These are phyloP conservation scores for Penicillium sp. DNA, from an alignment of 2,329 filamentous ascomycete genomes.

Conservation along the genomic window DNA sequence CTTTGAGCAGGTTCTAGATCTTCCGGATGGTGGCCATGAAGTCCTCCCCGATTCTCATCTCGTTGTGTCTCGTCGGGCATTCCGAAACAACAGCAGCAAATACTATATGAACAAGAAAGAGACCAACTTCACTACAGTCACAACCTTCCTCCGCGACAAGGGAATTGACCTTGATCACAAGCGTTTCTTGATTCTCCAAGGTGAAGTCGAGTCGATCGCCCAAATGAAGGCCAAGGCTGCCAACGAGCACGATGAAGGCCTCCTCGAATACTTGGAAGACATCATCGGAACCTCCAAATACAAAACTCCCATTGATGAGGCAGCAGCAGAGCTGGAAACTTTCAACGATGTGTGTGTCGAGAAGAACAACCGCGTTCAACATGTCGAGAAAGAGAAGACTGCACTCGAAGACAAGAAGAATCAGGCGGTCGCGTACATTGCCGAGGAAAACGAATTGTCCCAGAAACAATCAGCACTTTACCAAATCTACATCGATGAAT, in stretches of 20 bases:
- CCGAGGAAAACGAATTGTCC: constrained; percentile 89
- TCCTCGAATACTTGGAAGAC: constrained; percentile 95
- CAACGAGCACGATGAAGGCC: constrained; percentile 93
- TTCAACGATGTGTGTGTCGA: constrained; percentile 94
- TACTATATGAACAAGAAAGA: constrained; percentile 93
- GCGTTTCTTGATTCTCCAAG: constrained; percentile 94
- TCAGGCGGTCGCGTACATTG: constrained; percentile 84
- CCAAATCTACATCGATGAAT: constrained; percentile 87
- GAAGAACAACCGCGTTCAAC: constrained; percentile 92
- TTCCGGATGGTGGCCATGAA: constrained; percentile 73
- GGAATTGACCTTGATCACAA: constrained; percentile 98
- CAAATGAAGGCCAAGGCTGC: constrained; percentile 98
- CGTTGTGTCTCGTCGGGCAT: constrained; percentile 86
- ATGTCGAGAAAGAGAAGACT: constrained; percentile 96
- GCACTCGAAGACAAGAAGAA: constrained; percentile 95
- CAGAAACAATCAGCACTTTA: constrained; percentile 90
- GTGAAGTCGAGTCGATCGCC: constrained; percentile 97
- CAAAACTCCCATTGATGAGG: constrained; percentile 94
- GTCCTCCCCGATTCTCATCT: constrained; percentile 82
- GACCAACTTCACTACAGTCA: constrained; percentile 91
- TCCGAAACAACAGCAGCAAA: constrained; percentile 97
- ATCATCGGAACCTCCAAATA: constrained; percentile 99
- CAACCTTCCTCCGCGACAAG: constrained; percentile 79
- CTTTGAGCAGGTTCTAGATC: constrained; percentile 92
- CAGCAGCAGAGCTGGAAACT: constrained; percentile 83